Evolutionary conservation across 306 rosid genomes (phyloP), one percentile per base, ranked within the genome.

Genomic region (Carpinus fangiana): DNA sequence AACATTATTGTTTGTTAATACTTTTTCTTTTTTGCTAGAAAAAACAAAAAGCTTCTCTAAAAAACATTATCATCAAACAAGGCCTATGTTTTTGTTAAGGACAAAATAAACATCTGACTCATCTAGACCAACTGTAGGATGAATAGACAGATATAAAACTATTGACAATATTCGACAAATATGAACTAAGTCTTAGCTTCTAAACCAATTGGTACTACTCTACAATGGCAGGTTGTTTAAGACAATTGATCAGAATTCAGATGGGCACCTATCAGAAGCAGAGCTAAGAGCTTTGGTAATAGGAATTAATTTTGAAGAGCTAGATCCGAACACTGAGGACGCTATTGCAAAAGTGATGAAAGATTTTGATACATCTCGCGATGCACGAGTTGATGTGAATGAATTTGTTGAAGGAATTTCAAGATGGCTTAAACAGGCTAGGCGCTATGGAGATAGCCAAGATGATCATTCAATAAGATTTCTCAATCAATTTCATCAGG

Each of bases 351-450:
- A 74, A 72, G 76, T 87, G 76, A 85, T 82, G 74, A 66, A 67
- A n/a, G 87, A 87, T 52, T 95, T 93, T 64, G 98, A 93, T 73
- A 82, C 88, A 51, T 88, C 91, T 47, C 72, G 16, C 16, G 78
- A 93, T 86, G 5, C 66, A 51, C 68, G 5, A 12, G 69, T 95
- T 20, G 90, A 90, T 36, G 12, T 17, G 26, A 1, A 6, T 0
- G 99, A 95, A 73, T 87, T 87, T 56, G 74, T 85, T 12, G 55
- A 21, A 47, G 88, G 86, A 66, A 84, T 76, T 28, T 59, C 84
- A 43, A 84, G 73, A 71, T 87, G 90, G 86, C 65, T 87, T 55
- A 61, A 59, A 56, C 50, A 61, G 61, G 84, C 80, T 36, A 78
- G 60, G 80, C 83, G 9, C 18, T 79, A 57, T 17, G 64, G 84